These are phyloP conservation scores for Saccharomycopsis crataegensis DNA, from an alignment of 1,139 yeast genomes.

Conservation along the genomic window DNA sequence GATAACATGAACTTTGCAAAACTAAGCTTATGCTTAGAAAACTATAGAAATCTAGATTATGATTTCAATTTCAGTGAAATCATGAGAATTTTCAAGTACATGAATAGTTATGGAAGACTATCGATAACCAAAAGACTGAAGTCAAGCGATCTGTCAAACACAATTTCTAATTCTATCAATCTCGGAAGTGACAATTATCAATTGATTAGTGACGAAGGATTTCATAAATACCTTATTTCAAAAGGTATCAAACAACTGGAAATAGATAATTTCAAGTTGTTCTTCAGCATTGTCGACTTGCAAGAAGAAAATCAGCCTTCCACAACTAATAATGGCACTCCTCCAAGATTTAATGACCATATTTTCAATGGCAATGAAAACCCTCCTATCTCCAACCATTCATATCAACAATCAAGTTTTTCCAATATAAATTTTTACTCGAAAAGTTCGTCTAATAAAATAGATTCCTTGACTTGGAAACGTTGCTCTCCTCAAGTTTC, in stretches of 20 bases:
- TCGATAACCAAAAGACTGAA: background rate
- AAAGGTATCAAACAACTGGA: constrained; percentile 12
- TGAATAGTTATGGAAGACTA: constrained; percentile 10
- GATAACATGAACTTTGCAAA: constrained; percentile 40
- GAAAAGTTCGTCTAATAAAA: background rate
- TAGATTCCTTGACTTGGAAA: constrained; percentile 7
- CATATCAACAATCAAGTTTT: background rate
- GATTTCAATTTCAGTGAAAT: constrained; percentile 39
- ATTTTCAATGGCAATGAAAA: background rate
- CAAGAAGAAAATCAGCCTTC: background rate
- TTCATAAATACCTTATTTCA: constrained; percentile 8
- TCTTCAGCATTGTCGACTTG: constrained; percentile 10
- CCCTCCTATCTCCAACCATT: background rate
- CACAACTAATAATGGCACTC: background rate
- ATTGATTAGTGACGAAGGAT: constrained; percentile 1
- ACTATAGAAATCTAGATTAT: constrained; percentile 49
- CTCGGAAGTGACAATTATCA: background rate
- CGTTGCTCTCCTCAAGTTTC: constrained; percentile 12
- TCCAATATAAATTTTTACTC: background rate
- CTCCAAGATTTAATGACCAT: background rate
- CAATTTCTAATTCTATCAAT: background rate
- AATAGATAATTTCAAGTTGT: constrained; percentile 12
- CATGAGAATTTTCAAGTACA: constrained; percentile 24
- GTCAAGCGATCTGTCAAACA: background rate
- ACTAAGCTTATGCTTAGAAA: constrained; percentile 49